Conservation (phyloP, 2,329 filamentous ascomycete species). For the Karstenula rhodostoma region DNA sequence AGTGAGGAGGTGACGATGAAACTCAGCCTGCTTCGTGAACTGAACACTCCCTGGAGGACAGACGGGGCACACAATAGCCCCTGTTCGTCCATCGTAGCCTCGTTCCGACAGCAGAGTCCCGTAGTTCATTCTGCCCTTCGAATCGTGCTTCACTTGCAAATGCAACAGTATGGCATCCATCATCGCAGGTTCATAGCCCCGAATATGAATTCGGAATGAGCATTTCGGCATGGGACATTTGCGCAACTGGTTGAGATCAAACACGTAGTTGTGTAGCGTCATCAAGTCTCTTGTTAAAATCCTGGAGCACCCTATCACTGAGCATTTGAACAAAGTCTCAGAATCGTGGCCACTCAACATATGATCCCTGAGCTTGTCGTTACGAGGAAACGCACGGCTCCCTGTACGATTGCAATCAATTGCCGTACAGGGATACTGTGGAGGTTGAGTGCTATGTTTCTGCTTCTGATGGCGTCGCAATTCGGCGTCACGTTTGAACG, state of each 20-base stretch:
- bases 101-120: background rate
- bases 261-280: conserved; percentile 4
- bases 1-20: conserved; percentile 15
- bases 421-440: conserved; percentile 14
- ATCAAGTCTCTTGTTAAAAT: conserved; percentile 10
- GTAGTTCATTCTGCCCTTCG: conserved; percentile 11
- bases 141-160: conserved; percentile 16
- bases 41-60: conserved; percentile 6
- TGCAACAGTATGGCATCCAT: conserved; percentile 17
- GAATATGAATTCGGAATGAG: no score
- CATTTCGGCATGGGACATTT: conserved; percentile 10
- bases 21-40: conserved; percentile 12
- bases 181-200: no score
- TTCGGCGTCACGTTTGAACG: conserved; percentile 19
- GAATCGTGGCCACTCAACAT: conserved; percentile 23
- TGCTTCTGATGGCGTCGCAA: conserved; percentile 14
- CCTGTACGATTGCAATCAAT: conserved; percentile 13
- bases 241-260: background rate
- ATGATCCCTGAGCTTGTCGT: conserved; percentile 27
- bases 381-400: conserved; percentile 15
- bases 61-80: conserved; percentile 18
- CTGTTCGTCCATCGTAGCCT: conserved; percentile 18
- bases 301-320: background rate
- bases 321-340: conserved; percentile 18
- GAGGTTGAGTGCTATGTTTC: conserved; percentile 2